Evolutionary conservation across 805 yeast genomes (phyloP), one percentile per base, ranked within the genome.

Genomic region (Schwanniomyces pseudopolymorphus): DNA sequence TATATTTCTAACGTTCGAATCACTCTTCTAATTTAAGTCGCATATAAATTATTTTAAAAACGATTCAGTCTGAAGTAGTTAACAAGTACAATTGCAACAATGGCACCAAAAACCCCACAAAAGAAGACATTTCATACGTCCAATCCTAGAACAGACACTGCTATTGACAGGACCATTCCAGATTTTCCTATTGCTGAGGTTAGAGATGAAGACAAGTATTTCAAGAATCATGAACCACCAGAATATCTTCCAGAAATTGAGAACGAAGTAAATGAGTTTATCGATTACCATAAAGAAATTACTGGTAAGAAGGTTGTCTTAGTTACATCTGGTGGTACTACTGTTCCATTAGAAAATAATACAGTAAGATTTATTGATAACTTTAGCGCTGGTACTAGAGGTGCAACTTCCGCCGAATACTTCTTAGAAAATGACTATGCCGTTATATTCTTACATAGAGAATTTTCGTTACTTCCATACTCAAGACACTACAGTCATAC

Each of bases 291-390:
- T 58, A 33, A 42, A 20, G 52, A 63, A 11, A 54, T 61, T 31
- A 59, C 75, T 3, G 67, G 71, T 3, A 72, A 75, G 44, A 80
- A 76, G 40, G 79, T 92, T 11, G 98, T 83, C 0, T 69, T 92
- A 20, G 96, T 92, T 3, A 94, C 99, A 0, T 83, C 92, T 7
- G 99, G 99, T 20, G 99, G 99, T 19, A 94, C 99, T 0, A 92
- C 97, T 0, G 99, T 94, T 0, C 99, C 99, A 0, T 72, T 94
- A 53, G 99, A 94, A 60, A 91, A 90, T 66, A 94, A 94, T 61
- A 94, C 99, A 0, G 99, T 94, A 5, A 71, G 99, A 44, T 94
- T 94, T 66, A 90, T 94, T 58, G 99, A 94, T 67, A 94, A 94
- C 61, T 94, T 94, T 64, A 84, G 94, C 53, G 98, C 98, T 20